Conservation (phyloP, 1,139 yeast genomes). For the Sugiyamaella pinicola region DNA sequence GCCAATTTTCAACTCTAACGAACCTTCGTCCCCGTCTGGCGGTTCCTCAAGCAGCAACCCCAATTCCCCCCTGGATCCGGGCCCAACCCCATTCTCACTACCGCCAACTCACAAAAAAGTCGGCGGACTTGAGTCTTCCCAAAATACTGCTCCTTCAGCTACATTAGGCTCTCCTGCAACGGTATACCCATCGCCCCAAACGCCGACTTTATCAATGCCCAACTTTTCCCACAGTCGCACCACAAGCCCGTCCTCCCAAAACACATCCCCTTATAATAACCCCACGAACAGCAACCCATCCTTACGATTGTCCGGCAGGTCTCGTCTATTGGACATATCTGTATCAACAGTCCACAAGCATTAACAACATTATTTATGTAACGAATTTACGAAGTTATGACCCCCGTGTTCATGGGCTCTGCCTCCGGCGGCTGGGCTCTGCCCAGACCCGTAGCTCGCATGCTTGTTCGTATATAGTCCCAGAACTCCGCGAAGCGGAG, state of each 20-base stretch:
- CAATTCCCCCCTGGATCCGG: slow-evolving; percentile 18
- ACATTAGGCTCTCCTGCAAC: slow-evolving; percentile 15
- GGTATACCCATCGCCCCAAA: slow-evolving; percentile 21
- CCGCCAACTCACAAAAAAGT: slow-evolving; percentile 4
- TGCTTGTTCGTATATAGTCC: too few species aligned
- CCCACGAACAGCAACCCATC: not conserved
- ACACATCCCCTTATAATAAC: slow-evolving; percentile 15
- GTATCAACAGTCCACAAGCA: slow-evolving; percentile 28
- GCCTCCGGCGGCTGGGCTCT: too few species aligned
- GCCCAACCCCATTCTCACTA: slow-evolving; percentile 12
- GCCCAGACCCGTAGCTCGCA: too few species aligned
- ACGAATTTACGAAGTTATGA: slow-evolving; percentile 9
- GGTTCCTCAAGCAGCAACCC: slow-evolving; percentile 21
- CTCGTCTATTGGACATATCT: slow-evolving; percentile 34
- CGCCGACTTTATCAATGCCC: slow-evolving; percentile 18
- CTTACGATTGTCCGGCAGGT: slow-evolving; percentile 23
- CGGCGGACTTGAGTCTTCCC: not conserved
- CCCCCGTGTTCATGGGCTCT: not conserved
- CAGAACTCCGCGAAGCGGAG: slow-evolving; percentile 9
- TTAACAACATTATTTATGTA: slow-evolving; percentile 6
- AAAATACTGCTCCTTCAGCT: not conserved
- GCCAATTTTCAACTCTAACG: slow-evolving; percentile 19
- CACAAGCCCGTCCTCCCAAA: slow-evolving; percentile 3
- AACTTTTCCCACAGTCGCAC: slow-evolving; percentile 6
- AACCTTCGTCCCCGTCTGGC: slow-evolving; percentile 16